A percentile compares a stretch with the other conserved stretches of the same genome.
Conservation (phyloP, 2,329 filamentous ascomycete genomes). For the Aspergillus aculeatus region DNA sequence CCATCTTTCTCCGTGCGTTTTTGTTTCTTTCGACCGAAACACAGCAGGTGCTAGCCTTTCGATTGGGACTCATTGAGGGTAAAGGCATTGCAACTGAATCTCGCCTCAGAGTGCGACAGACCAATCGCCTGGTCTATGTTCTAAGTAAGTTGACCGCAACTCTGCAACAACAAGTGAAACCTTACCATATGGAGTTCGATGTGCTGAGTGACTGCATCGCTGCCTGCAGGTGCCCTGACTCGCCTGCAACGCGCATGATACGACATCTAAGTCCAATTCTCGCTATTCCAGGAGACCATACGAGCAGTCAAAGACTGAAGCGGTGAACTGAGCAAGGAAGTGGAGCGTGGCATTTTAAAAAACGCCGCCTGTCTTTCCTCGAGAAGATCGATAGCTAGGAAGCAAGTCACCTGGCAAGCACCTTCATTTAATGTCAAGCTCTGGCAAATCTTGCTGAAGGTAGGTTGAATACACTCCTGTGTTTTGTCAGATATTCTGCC, state of each 20-base stretch:
- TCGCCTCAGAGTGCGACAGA: not conserved
- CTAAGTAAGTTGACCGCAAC: conserved; percentile 10
- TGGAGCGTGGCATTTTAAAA: conserved; percentile 18
- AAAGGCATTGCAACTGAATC: not conserved
- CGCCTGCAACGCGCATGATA: conserved; percentile 22
- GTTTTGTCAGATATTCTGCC: not conserved
- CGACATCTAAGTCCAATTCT: conserved; percentile 12
- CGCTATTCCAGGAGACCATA: conserved; percentile 8
- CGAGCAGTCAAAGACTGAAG: conserved; percentile 15
- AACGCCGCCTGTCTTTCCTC: conserved; percentile 18
- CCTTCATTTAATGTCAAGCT: not conserved
- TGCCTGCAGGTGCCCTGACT: conserved; percentile 29
- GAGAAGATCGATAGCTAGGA: conserved; percentile 10
- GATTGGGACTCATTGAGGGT: not conserved
- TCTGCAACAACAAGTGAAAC: conserved; percentile 19
- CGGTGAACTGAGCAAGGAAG: conserved; percentile 27
- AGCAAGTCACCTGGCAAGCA: not conserved
- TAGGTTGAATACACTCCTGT: not conserved
- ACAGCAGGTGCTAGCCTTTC: not conserved
- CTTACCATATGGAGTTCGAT: conserved; percentile 21
- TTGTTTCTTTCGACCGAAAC: not conserved
- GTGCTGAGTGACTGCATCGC: conserved; percentile 19
- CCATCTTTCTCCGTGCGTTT: not conserved
- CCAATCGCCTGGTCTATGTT: not conserved
- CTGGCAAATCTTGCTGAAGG: not conserved